Evolutionary conservation across 352 stramenopile species (phyloP).

Genomic region (Pythium insidiosum): DNA sequence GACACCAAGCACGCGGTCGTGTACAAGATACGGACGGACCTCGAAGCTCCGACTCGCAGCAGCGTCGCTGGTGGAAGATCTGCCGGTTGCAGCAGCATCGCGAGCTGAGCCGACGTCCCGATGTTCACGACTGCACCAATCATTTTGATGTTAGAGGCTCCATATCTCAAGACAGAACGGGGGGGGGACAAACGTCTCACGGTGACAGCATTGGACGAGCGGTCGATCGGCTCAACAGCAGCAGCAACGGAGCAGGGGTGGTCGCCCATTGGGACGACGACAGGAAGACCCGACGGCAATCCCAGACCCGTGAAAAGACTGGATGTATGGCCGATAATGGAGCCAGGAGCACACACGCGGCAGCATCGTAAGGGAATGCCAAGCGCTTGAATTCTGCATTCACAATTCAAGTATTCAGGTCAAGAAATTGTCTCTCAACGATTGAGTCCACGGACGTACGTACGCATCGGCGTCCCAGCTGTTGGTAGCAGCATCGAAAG

Average conservation of each 20-base stretch:
- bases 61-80: background rate
- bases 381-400: conserved; percentile 37
- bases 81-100: conserved; percentile 39
- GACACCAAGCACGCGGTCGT: conserved; percentile 51
- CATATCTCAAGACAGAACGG: conserved; percentile 1
- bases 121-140: conserved; percentile 62
- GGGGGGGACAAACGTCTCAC: background rate
- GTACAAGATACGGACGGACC: conserved; percentile 57
- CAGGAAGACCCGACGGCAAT: conserved; percentile 23
- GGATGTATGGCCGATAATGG: conserved; percentile 29
- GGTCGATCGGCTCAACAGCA: conserved; percentile 18
- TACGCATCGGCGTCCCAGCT: conserved; percentile 40
- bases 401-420: background rate
- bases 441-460: conserved; percentile 1
- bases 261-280: conserved; percentile 70
- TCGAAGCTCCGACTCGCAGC: conserved; percentile 42
- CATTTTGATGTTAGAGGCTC: background rate
- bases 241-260: conserved; percentile 69
- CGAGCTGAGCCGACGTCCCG: conserved; percentile 73
- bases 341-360: conserved; percentile 45
- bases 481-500: conserved; percentile 30
- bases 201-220: too few species aligned
- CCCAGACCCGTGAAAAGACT: conserved; percentile 6
- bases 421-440: background rate
- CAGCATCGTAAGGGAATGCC: conserved; percentile 54